phyloP scores from a whole-genome alignment of 2,329 filamentous ascomycete genomes.

The Microcyclosporella mali region DNA sequence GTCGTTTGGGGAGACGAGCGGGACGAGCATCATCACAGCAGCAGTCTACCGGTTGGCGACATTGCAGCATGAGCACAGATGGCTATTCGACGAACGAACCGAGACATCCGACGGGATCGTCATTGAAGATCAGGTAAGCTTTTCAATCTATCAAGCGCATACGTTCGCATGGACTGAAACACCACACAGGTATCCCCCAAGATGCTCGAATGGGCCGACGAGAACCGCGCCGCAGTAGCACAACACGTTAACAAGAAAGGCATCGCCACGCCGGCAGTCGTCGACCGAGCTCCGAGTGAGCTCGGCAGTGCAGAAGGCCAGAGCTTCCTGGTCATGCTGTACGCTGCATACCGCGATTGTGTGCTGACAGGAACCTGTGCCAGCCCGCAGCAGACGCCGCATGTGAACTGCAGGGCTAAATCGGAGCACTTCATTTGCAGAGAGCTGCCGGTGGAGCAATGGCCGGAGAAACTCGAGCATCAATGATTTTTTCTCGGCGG shows the following conservation, averaged over 20 bases:
- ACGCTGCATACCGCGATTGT: not conserved
- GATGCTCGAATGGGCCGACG: not conserved
- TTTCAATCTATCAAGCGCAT: no score
- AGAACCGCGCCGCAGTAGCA: not conserved
- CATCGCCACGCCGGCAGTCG: not conserved
- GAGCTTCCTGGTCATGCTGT: not conserved
- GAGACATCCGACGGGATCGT: conserved; percentile 12
- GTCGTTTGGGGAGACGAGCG: not conserved
- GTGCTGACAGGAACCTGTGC: no score
- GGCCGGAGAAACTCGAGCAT: no score
- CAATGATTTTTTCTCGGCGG: no score
- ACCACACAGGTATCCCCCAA: no score
- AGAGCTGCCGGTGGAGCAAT: no score
- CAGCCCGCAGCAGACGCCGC: no score
- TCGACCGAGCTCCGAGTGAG: not conserved
- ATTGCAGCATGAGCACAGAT: not conserved
- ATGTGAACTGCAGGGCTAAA: no score
- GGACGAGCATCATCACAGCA: not conserved
- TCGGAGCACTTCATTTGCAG: no score
- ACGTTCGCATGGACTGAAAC: no score
- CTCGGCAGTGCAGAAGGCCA: not conserved
- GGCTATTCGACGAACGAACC: no score
- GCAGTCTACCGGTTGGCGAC: not conserved
- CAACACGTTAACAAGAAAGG: not conserved
- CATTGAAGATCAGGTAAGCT: not conserved